Evolutionary conservation across 768 basidiomycete genomes (phyloP).

Genomic region (Kwoniella bestiolae): DNA sequence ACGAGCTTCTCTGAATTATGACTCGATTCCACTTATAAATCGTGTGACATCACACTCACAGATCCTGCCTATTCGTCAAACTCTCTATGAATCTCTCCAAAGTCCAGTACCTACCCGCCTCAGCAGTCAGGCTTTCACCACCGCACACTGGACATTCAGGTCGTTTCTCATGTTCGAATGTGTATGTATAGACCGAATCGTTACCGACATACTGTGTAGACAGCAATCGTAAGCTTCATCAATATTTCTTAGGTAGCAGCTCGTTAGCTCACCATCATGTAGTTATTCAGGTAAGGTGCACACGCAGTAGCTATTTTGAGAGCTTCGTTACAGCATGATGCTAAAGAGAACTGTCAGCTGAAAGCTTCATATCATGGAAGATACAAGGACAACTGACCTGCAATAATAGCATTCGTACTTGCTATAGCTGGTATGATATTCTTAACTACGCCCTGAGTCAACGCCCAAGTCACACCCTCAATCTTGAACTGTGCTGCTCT

Average conservation of each 20-base stretch:
- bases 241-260: not conserved
- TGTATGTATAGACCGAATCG: slow-evolving; percentile 94
- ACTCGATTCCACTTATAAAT: no score
- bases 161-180: slow-evolving; percentile 91
- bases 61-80: slow-evolving; percentile 82
- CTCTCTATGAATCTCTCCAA: slow-evolving; percentile 87
- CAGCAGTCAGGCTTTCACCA: slow-evolving; percentile 78
- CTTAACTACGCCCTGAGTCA: slow-evolving; percentile 98
- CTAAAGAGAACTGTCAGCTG: slow-evolving; percentile 58
- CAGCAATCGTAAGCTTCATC: not conserved
- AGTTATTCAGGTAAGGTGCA: slow-evolving; percentile 92
- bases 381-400: slow-evolving; percentile 70
- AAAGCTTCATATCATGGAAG: no score
- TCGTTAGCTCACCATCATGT: slow-evolving; percentile 65
- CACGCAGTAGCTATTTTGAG: slow-evolving; percentile 98
- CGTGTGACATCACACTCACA: no score
- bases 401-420: slow-evolving; percentile 96
- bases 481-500: slow-evolving; percentile 95
- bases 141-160: slow-evolving; percentile 97
- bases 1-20: no score
- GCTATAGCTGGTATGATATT: slow-evolving; percentile 99
- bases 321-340: slow-evolving; percentile 97
- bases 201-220: slow-evolving; percentile 86
- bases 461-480: slow-evolving; percentile 95
- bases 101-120: slow-evolving; percentile 72